A percentile compares a stretch with the other conserved stretches of the same genome.
These are phyloP conservation scores for Alloascoidea africana DNA, from an alignment of 805 yeast species.

Conservation along the genomic window DNA sequence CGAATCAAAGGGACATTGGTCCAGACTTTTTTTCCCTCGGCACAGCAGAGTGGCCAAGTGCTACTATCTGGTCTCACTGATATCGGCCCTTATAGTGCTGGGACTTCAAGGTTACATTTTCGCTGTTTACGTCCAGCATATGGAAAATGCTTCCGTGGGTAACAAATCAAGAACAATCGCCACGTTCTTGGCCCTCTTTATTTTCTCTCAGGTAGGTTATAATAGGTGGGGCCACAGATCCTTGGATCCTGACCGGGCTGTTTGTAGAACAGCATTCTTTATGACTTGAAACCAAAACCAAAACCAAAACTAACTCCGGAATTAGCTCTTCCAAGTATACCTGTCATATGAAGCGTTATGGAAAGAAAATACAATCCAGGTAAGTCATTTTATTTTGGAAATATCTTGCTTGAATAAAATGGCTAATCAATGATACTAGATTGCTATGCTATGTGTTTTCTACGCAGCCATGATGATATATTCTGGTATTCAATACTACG, in stretches of 20 bases:
- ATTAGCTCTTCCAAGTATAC: constrained; percentile 21
- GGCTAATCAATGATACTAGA: constrained; percentile 10
- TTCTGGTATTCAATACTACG: constrained; percentile 30
- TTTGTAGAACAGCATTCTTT: not conserved
- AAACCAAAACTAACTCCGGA: constrained; percentile 2
- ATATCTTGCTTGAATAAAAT: not conserved
- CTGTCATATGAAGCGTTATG: constrained; percentile 23
- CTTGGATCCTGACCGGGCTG: not conserved
- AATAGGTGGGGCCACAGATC: not conserved
- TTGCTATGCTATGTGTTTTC: constrained; percentile 23
- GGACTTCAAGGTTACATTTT: constrained; percentile 17
- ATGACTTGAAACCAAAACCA: not conserved
- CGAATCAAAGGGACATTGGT: too few relatives aligned
- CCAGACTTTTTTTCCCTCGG: too few relatives aligned
- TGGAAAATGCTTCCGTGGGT: constrained; percentile 8
- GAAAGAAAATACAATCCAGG: constrained; percentile 21
- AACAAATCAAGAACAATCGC: constrained; percentile 15
- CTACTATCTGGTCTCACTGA: not conserved
- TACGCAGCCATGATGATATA: constrained; percentile 28
- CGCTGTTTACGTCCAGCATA: constrained; percentile 12
- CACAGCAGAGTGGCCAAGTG: too few relatives aligned
- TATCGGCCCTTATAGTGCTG: constrained; percentile 8
- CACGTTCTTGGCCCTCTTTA: constrained; percentile 30
- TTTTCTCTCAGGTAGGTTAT: constrained; percentile 22
- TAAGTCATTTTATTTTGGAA: constrained; percentile 10